Evolutionary conservation across 2,329 filamentous ascomycete genomes (phyloP).

Genomic region (Ampelomyces quisqualis): DNA sequence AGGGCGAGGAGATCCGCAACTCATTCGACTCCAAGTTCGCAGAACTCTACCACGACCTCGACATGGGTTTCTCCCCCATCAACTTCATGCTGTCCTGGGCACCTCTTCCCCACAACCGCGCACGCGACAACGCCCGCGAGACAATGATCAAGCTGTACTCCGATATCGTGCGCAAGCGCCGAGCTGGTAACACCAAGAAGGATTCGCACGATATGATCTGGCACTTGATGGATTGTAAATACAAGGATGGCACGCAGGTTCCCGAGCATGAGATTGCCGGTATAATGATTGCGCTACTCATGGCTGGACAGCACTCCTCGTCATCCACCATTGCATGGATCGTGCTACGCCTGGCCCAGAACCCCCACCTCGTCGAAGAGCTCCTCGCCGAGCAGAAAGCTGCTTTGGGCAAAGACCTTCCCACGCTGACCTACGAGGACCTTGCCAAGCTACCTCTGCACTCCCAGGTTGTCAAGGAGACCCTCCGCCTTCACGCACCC

Average conservation of each 20-base stretch:
- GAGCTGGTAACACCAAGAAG: conserved; percentile 54
- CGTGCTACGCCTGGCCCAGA: conserved; percentile 73
- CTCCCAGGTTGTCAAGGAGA: conserved; percentile 85
- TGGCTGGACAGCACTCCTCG: conserved; percentile 89
- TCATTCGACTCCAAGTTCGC: conserved; percentile 80
- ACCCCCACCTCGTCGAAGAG: conserved; percentile 76
- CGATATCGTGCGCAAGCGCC: conserved; percentile 74
- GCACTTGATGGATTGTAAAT: conserved; percentile 81
- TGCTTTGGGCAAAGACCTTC: conserved; percentile 71
- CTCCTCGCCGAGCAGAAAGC: conserved; percentile 79
- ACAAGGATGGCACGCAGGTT: conserved; percentile 79
- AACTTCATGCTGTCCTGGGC: conserved; percentile 91
- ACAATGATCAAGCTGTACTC: conserved; percentile 82
- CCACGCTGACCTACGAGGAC: conserved; percentile 73
- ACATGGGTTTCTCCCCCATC: conserved; percentile 85
- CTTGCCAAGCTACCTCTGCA: conserved; percentile 79
- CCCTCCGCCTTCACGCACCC: conserved; percentile 83
- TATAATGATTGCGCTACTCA: conserved; percentile 92
- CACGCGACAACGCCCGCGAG: conserved; percentile 74
- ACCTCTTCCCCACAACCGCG: conserved; percentile 83
- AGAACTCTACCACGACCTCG: conserved; percentile 80
- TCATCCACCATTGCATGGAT: conserved; percentile 85
- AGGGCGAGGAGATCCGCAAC: conserved; percentile 78
- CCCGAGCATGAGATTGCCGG: conserved; percentile 83
- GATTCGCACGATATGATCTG: conserved; percentile 76